Base-by-base conservation (phyloP, 306 rosid genomes). In the Potentilla sterilis region DNA sequence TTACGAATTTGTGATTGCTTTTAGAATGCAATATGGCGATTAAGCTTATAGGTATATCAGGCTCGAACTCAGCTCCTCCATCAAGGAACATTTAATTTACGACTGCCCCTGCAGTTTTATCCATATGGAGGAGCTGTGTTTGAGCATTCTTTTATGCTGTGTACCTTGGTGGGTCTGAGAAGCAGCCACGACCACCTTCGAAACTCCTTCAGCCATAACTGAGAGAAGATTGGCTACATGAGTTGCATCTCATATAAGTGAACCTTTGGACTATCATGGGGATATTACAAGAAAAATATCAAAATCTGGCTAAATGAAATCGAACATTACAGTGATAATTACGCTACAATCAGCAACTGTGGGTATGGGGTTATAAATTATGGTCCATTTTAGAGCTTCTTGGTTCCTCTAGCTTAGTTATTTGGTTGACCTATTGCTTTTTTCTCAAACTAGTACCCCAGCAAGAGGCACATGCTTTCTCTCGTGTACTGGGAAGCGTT, bases 401-500 rank as follows among this genome's bases (percentile, higher is more conserved):
- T 12, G 65, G 38, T 22, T 59, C 16, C 32, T 12, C 41, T 61
- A 32, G 67, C 41, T 61, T 59, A 21, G 51, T 14, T 67, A 42
- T 52, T 67, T n/a, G n/a, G 52, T 67, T 42, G 72, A 41, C 72
- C 72, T n/a, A 11, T 1, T 54, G 32, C 19, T 12, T 34, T 12
- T 34, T 61, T 14, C 41, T 61, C 9, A 4, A 61, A 61, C 41
- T 13, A 61, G 67, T 57, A 44, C 71, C 69, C 74, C 1, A 64
- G 67, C 4, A 32, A 13, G 18, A 2, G 41, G 67, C 75, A 74
- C 71, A 54, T 66, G 78, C 44, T 37, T 18, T 7, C 74, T 41
- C 78, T 66, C 70, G 64, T 67, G 38, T 37, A 3, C 28, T 49
- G 65, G 18, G 76, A 43, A 48, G 51, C 61, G 61, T 80, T 47